These are phyloP conservation scores for Podila horticola DNA, from an alignment of 192 early-diverging fungal genomes.

Conservation along the genomic window DNA sequence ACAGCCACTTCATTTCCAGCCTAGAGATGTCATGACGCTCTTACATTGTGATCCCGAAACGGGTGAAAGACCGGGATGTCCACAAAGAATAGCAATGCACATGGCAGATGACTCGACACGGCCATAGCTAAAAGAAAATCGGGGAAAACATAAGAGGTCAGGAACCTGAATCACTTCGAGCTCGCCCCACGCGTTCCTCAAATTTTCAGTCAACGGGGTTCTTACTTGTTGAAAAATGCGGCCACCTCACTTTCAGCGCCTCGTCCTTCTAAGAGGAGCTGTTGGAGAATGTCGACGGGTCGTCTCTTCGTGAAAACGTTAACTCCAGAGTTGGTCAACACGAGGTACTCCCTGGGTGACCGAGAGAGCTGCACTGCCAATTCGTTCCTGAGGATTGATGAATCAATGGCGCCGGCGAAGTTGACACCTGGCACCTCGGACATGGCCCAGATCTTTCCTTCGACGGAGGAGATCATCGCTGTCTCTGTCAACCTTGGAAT, in stretches of 20 bases:
- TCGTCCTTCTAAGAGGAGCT: slow-evolving; percentile 62
- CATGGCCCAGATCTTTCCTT: slow-evolving; percentile 89
- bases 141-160: not conserved
- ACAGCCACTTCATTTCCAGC: not conserved
- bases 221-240: slow-evolving; percentile 49
- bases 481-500: slow-evolving; percentile 59
- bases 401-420: slow-evolving; percentile 26
- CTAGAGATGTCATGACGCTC: not conserved
- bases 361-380: slow-evolving; percentile 66
- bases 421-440: slow-evolving; percentile 61
- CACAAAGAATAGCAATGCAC: slow-evolving; percentile 81
- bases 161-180: no score
- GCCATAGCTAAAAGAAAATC: slow-evolving; percentile 61
- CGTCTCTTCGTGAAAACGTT: slow-evolving; percentile 75
- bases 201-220: not conserved
- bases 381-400: slow-evolving; percentile 66
- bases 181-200: no score
- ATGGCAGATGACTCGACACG: slow-evolving; percentile 84
- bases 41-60: slow-evolving; percentile 38
- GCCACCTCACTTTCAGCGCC: slow-evolving; percentile 44
- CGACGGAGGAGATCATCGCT: slow-evolving; percentile 60
- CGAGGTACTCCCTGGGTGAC: slow-evolving; percentile 71
- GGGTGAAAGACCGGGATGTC: slow-evolving; percentile 24
- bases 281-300: slow-evolving; percentile 78
- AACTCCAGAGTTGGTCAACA: slow-evolving; percentile 83